phyloP scores from a whole-genome alignment of 768 basidiomycete genomes.

The Psilocybe cyanescens region DNA sequence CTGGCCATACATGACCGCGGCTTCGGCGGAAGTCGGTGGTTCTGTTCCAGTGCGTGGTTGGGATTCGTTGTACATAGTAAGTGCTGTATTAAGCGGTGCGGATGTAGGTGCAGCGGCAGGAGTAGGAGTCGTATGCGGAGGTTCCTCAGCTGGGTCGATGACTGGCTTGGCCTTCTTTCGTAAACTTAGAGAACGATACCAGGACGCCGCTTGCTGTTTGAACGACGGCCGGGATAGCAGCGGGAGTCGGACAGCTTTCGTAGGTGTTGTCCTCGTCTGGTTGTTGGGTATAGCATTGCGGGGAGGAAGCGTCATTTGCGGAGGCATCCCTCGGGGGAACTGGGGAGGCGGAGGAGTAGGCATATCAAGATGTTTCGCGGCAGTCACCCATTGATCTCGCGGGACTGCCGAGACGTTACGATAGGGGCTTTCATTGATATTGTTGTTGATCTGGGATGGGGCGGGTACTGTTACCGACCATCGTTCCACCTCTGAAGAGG shows the following conservation, averaged over 20 bases:
- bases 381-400: conserved; percentile 41
- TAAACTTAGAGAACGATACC: conserved; percentile 43
- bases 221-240: conserved; percentile 24
- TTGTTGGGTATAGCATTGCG: conserved; percentile 8
- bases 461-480: conserved; percentile 36
- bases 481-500: conserved; percentile 27
- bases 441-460: conserved; percentile 27
- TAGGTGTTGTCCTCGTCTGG: conserved; percentile 7
- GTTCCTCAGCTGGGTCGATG: conserved; percentile 36
- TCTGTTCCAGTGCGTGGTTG: conserved; percentile 16
- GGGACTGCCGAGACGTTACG: conserved; percentile 24
- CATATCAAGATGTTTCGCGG: conserved; percentile 33
- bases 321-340: conserved; percentile 6
- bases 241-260: conserved; percentile 27
- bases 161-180: conserved; percentile 35
- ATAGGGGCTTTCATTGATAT: conserved; percentile 23
- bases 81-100: conserved; percentile 11
- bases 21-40: conserved; percentile 12
- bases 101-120: conserved; percentile 1
- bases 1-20: conserved; percentile 17
- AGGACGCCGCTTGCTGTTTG: conserved; percentile 38
- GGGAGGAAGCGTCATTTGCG: conserved; percentile 14
- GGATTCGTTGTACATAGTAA: conserved; percentile 6
- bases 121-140: not conserved
- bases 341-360: conserved; percentile 12